Evolutionary conservation across 331 rosid genomes (phyloP).

Genomic region (Spiraea crenata): DNA sequence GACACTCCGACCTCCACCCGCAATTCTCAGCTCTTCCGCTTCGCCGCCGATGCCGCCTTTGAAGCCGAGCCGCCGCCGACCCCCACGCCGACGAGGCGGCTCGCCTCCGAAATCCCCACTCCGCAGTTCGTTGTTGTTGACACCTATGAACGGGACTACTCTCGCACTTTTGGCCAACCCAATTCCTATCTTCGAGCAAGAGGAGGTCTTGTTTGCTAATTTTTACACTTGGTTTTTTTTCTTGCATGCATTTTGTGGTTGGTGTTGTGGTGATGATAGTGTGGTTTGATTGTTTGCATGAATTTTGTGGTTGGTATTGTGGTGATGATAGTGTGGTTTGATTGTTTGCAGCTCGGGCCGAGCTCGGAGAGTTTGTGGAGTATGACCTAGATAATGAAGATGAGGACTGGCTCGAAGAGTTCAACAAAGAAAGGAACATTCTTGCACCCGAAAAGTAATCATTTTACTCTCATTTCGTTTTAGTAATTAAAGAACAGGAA

Average conservation of each 20-base stretch:
- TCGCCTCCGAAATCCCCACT: constrained; percentile 78
- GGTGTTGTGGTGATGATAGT: neutral
- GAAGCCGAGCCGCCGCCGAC: constrained; percentile 57
- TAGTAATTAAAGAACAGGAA: neutral
- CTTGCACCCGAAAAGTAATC: constrained; percentile 67
- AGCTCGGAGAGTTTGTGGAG: constrained; percentile 95
- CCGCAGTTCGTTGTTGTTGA: constrained; percentile 86
- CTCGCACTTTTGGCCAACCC: constrained; percentile 78
- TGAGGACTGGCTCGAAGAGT: constrained; percentile 85
- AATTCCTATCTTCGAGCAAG: constrained; percentile 87
- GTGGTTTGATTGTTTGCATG: neutral
- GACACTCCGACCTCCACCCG: constrained; percentile 82
- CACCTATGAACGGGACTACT: constrained; percentile 89
- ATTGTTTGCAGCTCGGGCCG: constrained; percentile 72
- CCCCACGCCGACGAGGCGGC: constrained; percentile 49
- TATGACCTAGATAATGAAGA: constrained; percentile 92
- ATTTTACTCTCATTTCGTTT: neutral
- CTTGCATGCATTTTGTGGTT: constrained; percentile 13
- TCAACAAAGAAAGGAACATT: constrained; percentile 57
- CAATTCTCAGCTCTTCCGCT: constrained; percentile 70
- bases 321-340: neutral
- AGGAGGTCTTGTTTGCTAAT: constrained; percentile 44
- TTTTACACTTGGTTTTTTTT: neutral
- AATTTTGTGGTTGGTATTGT: constrained; percentile 17
- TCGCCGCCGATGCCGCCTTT: constrained; percentile 39